A percentile compares a stretch with the other conserved stretches of the same genome.
Evolutionary conservation across 257 asterid species (phyloP).

Genomic region (Dorcoceras hygrometricum): DNA sequence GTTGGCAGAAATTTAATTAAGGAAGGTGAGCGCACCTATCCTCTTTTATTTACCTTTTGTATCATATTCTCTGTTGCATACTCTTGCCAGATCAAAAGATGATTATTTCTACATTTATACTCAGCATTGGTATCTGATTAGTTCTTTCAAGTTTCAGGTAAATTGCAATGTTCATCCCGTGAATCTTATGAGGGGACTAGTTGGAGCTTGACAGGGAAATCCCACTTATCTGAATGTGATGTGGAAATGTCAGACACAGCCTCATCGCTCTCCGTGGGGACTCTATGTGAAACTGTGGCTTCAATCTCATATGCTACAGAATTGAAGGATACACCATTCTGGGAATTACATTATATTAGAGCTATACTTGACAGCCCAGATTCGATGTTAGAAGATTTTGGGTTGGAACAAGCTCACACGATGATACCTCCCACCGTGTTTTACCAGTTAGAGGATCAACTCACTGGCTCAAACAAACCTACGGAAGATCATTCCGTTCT

Average conservation of each 20-base stretch:
- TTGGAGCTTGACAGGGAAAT: constrained; percentile 45
- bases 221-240: constrained; percentile 44
- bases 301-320: constrained; percentile 32
- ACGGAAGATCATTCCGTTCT: constrained; percentile 44
- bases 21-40: constrained; percentile 44
- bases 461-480: constrained; percentile 33
- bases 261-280: constrained; percentile 53
- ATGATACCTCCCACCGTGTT: constrained; percentile 55
- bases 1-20: constrained; percentile 42
- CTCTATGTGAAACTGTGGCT: constrained; percentile 37
- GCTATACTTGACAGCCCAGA: constrained; percentile 46
- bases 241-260: constrained; percentile 72
- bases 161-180: constrained; percentile 31
- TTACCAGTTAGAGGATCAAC: constrained; percentile 56
- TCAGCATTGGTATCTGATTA: constrained; percentile 8
- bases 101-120: neutral
- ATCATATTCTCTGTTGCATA: constrained; percentile 13
- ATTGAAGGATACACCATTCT: constrained; percentile 42
- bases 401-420: constrained; percentile 55
- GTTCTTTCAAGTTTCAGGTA: constrained; percentile 41
- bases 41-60: constrained; percentile 21
- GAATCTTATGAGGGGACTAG: constrained; percentile 47
- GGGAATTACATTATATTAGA: constrained; percentile 62
- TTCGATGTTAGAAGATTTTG: constrained; percentile 51
- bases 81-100: neutral